These are phyloP conservation scores for Pythium folliculosum DNA, from an alignment of 352 stramenopile genomes.

Conservation along the genomic window DNA sequence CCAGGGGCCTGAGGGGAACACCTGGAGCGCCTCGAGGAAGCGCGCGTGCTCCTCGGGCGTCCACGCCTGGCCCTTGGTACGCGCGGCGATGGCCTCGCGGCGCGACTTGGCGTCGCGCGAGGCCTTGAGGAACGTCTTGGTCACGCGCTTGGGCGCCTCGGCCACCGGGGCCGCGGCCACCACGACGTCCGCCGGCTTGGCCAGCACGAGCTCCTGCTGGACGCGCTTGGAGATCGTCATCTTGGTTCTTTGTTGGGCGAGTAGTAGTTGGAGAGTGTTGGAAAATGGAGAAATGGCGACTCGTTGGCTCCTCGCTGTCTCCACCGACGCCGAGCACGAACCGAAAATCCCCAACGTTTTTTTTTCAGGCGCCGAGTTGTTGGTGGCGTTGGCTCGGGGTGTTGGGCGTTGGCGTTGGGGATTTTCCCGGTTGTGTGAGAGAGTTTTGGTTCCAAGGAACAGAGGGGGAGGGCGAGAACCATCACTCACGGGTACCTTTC, in stretches of 20 bases:
- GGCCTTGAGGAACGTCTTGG: conserved; percentile 16
- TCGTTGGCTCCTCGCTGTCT: neutral
- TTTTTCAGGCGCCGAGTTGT: neutral
- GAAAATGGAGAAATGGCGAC: conserved; percentile 11
- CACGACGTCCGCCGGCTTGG: conserved; percentile 14
- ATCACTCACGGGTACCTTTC: conserved; percentile 28
- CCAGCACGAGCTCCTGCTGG: conserved; percentile 32
- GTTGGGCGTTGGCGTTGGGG: neutral
- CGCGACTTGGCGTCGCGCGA: conserved; percentile 18
- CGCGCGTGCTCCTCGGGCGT: conserved; percentile 35
- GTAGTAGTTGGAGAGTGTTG: neutral
- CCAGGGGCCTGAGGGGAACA: conserved; percentile 37
- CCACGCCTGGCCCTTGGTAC: conserved; percentile 29
- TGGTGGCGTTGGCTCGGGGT: neutral
- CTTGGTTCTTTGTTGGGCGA: neutral
- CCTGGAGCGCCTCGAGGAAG: conserved; percentile 36
- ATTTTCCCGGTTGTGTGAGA: neutral
- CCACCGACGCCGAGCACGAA: neutral
- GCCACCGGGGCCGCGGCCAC: conserved; percentile 2
- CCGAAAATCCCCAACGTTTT: no score
- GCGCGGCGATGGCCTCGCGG: conserved; percentile 27
- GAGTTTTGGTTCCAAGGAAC: neutral
- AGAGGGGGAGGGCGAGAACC: neutral
- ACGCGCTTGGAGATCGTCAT: conserved; percentile 41
- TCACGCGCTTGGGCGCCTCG: conserved; percentile 21